Evolutionary conservation across 1,284 basidiomycete species (phyloP).

Genomic region (Phenoliferia sp.): DNA sequence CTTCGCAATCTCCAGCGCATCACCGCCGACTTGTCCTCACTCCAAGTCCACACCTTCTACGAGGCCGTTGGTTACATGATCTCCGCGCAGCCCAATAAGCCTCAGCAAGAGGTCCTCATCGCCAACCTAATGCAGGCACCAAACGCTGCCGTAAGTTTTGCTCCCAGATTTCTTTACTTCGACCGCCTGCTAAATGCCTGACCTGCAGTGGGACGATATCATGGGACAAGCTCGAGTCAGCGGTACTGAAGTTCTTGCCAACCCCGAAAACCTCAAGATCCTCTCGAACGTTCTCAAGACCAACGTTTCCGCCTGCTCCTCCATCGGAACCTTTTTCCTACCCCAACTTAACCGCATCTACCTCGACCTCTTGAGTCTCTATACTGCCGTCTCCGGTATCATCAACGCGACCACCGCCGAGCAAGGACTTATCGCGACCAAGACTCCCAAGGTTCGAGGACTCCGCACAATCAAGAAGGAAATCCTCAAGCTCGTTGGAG

Average conservation of each 20-base stretch:
- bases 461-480: conserved; percentile 98
- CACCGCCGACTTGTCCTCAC: conserved; percentile 89
- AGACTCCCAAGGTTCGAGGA: conserved; percentile 93
- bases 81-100: conserved; percentile 95
- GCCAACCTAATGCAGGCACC: conserved; percentile 94
- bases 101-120: conserved; percentile 92
- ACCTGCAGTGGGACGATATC: conserved; percentile 81
- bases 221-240: conserved; percentile 88
- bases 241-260: conserved; percentile 86
- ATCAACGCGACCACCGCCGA: conserved; percentile 88
- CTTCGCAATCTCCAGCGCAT: conserved; percentile 86
- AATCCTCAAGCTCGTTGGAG: conserved; percentile 84
- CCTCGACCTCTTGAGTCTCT: conserved; percentile 96
- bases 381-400: conserved; percentile 96
- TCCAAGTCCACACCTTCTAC: conserved; percentile 95
- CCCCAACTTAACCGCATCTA: conserved; percentile 96
- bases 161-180: background rate
- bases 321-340: conserved; percentile 93
- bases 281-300: conserved; percentile 97
- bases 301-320: conserved; percentile 95
- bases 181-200: background rate
- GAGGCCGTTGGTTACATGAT: conserved; percentile 99
- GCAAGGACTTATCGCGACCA: conserved; percentile 87
- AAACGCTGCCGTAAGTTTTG: conserved; percentile 63
- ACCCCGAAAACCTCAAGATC: conserved; percentile 93